Evolutionary conservation across 2,329 filamentous ascomycete genomes (phyloP).

Genomic region (Reticulascus tulasneorum): DNA sequence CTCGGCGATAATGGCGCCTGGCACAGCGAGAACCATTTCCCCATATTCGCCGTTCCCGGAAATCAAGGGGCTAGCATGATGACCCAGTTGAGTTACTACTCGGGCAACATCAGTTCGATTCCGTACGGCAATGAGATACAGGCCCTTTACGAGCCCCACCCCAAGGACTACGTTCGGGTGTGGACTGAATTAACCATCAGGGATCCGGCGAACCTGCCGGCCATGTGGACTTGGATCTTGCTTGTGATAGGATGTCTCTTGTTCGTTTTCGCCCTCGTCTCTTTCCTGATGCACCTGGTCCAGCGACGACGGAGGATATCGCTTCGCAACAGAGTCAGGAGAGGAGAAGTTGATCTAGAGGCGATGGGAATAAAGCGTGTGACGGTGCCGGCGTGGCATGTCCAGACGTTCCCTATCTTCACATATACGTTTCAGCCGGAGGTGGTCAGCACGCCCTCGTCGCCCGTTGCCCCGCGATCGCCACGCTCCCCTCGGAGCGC

Average conservation of each 20-base stretch:
- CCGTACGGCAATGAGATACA: slow-evolving; percentile 56
- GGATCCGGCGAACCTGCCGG: slow-evolving; percentile 53
- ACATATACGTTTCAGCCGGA: slow-evolving; percentile 63
- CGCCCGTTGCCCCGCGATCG: slow-evolving; percentile 29
- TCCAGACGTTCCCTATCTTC: slow-evolving; percentile 74
- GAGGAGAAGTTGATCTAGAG: slow-evolving; percentile 82
- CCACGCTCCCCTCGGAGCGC: slow-evolving; percentile 20
- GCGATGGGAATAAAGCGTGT: slow-evolving; percentile 79
- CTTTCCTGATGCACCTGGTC: slow-evolving; percentile 69
- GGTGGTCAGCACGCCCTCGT: slow-evolving; percentile 27
- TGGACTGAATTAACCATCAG: slow-evolving; percentile 51
- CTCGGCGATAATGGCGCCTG: slow-evolving; percentile 67
- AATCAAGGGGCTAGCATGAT: slow-evolving; percentile 65
- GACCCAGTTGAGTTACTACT: slow-evolving; percentile 69
- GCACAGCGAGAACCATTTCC: slow-evolving; percentile 67
- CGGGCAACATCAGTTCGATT: slow-evolving; percentile 64
- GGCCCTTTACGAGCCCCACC: slow-evolving; percentile 49
- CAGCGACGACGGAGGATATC: slow-evolving; percentile 66
- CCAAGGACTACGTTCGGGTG: slow-evolving; percentile 56
- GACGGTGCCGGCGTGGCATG: slow-evolving; percentile 66
- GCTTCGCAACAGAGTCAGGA: slow-evolving; percentile 66
- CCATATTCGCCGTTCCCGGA: slow-evolving; percentile 78
- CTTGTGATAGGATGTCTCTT: slow-evolving; percentile 70
- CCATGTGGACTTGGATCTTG: slow-evolving; percentile 75
- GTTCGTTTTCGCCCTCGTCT: slow-evolving; percentile 63